These are phyloP conservation scores for Stephanodiscus minutulus DNA, from an alignment of 108 stramenopile genomes.

Conservation along the genomic window DNA sequence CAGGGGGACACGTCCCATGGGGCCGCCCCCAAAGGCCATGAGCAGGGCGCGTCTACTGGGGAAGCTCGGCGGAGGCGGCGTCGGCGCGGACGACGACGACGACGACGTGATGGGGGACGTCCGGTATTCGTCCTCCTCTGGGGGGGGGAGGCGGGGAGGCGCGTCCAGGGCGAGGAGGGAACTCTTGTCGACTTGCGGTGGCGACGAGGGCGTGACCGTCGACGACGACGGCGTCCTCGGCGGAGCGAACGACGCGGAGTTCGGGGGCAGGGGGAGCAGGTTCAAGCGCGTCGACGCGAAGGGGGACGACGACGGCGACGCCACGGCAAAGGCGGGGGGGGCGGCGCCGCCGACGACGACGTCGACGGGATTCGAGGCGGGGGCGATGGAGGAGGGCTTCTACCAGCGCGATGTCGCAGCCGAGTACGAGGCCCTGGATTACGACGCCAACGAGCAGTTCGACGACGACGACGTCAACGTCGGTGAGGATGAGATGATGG, in stretches of 20 bases:
- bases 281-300: constrained; percentile 58
- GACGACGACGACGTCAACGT: constrained; percentile 90
- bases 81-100: constrained; percentile 56
- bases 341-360: constrained; percentile 21
- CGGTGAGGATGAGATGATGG: constrained; percentile 72
- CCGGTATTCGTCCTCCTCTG: constrained; percentile 44
- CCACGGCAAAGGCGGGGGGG: constrained; percentile 7
- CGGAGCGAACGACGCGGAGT: constrained; percentile 78
- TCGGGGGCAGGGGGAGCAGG: constrained; percentile 65
- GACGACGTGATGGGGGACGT: constrained; percentile 89
- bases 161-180: constrained; percentile 63
- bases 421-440: constrained; percentile 89
- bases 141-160: constrained; percentile 12
- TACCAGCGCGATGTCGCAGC: constrained; percentile 84
- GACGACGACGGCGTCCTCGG: constrained; percentile 86
- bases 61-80: constrained; percentile 40
- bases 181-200: constrained; percentile 62
- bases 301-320: constrained; percentile 10
- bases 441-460: constrained; percentile 89
- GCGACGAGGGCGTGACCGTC: constrained; percentile 66
- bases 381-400: constrained; percentile 86
- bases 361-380: constrained; percentile 70
- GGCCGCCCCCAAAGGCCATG: constrained; percentile 52
- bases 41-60: constrained; percentile 63
- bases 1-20: constrained; percentile 17